Percentiles rank a stretch among this genome's conserved stretches.
These are phyloP conservation scores for Sarcodon aspratus DNA, from an alignment of 768 basidiomycete genomes.

Conservation along the genomic window DNA sequence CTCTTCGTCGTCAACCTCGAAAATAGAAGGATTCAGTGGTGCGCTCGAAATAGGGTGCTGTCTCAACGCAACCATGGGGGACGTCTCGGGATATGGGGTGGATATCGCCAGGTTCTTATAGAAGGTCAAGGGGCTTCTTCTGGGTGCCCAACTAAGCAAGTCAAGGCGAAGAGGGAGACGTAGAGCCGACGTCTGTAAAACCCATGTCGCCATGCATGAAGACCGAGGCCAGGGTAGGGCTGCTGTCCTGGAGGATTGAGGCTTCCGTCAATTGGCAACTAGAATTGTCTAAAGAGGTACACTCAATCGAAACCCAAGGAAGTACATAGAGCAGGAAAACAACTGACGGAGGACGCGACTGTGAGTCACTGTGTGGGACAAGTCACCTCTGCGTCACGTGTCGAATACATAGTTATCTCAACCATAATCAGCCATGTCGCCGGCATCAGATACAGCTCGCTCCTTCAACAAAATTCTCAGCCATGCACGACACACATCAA, in stretches of 20 bases:
- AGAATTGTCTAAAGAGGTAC: no score
- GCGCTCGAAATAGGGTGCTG: slow-evolving; percentile 22
- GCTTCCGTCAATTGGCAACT: no score
- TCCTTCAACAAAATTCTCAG: slow-evolving; percentile 75
- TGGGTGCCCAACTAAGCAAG: not conserved
- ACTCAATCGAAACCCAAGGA: no score
- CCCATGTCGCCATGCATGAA: not conserved
- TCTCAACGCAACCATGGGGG: slow-evolving; percentile 22
- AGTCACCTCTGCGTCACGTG: no score
- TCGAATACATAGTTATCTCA: no score
- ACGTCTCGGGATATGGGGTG: slow-evolving; percentile 13
- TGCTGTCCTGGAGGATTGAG: no score
- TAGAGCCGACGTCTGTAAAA: not conserved
- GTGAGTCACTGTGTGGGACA: no score
- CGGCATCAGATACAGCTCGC: slow-evolving; percentile 38
- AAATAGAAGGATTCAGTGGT: slow-evolving; percentile 21
- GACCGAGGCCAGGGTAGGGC: not conserved
- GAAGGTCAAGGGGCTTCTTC: not conserved
- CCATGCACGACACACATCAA: slow-evolving; percentile 54
- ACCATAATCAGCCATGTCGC: slow-evolving; percentile 1
- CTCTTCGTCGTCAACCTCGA: slow-evolving; percentile 24
- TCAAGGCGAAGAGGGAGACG: not conserved
- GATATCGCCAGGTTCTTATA: not conserved
- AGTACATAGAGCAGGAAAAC: no score
- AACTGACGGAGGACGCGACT: no score